A percentile compares a stretch with the other conserved stretches of the same genome.
Conservation (phyloP, 2,329 filamentous ascomycete genomes). For the Arthrobotrys musiformis region DNA sequence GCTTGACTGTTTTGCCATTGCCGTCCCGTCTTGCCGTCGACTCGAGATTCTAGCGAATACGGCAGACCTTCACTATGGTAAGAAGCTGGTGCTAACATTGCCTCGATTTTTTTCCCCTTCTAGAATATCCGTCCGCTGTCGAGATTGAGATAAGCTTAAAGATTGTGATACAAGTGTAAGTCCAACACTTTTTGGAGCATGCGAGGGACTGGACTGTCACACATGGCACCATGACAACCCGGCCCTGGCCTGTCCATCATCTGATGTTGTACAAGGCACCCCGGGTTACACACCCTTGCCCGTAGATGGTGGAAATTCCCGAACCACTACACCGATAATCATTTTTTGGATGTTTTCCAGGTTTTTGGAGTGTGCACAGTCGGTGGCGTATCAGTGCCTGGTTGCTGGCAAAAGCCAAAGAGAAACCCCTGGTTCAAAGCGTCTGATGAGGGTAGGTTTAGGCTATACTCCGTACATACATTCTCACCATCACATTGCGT, state of each 20-base stretch:
- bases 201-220: background rate
- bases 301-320: background rate
- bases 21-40: constrained; percentile 24
- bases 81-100: background rate
- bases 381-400: constrained; percentile 6
- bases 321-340: background rate
- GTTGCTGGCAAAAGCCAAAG: background rate
- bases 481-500: no score
- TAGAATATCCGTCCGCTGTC: no score
- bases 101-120: background rate
- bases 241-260: background rate
- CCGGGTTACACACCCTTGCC: no score
- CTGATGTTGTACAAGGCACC: constrained; percentile 16
- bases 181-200: background rate
- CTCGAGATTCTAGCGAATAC: background rate
- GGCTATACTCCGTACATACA: no score
- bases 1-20: no score
- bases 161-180: no score
- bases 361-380: background rate
- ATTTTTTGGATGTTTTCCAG: background rate
- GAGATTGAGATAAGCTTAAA: no score
- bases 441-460: background rate
- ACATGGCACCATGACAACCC: constrained; percentile 1
- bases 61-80: background rate
- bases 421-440: background rate